Percentiles rank a stretch among this genome's conserved stretches.
Evolutionary conservation across 2,329 filamentous ascomycete species (phyloP).

Genomic region (Xylaria sp.): DNA sequence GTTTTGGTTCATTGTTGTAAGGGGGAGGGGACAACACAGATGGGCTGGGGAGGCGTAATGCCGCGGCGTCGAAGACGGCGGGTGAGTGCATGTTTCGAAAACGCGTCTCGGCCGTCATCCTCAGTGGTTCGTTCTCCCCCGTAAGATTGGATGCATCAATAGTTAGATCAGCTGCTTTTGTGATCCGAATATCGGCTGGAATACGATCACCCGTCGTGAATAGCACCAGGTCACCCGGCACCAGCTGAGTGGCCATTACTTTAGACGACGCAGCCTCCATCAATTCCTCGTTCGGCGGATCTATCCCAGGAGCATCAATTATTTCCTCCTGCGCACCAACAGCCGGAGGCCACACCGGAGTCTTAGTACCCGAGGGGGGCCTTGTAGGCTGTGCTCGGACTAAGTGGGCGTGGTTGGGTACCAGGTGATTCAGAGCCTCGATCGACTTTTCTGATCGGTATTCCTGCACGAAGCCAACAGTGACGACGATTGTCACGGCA

Average conservation of each 20-base stretch:
- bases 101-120: conserved; percentile 69
- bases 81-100: conserved; percentile 36
- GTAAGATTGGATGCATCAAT: conserved; percentile 98
- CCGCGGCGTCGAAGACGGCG: conserved; percentile 33
- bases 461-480: conserved; percentile 95
- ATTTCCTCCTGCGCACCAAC: conserved; percentile 50
- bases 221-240: conserved; percentile 88
- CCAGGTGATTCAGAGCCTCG: conserved; percentile 89
- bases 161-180: conserved; percentile 82
- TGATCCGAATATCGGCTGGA: conserved; percentile 93
- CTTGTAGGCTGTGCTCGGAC: conserved; percentile 64
- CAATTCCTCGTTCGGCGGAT: conserved; percentile 63
- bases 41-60: conserved; percentile 41
- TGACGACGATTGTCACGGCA: conserved; percentile 95
- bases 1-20: conserved; percentile 61
- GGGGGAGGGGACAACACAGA: conserved; percentile 54
- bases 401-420: conserved; percentile 95
- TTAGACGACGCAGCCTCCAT: conserved; percentile 78
- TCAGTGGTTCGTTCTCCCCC: conserved; percentile 91
- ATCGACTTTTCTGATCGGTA: conserved; percentile 97
- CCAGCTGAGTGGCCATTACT: conserved; percentile 83
- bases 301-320: conserved; percentile 53
- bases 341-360: conserved; percentile 52
- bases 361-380: conserved; percentile 37
- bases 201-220: conserved; percentile 97